These are phyloP conservation scores for Tolypocladium guangdongense DNA, from an alignment of 2,329 filamentous ascomycete genomes.

Conservation along the genomic window DNA sequence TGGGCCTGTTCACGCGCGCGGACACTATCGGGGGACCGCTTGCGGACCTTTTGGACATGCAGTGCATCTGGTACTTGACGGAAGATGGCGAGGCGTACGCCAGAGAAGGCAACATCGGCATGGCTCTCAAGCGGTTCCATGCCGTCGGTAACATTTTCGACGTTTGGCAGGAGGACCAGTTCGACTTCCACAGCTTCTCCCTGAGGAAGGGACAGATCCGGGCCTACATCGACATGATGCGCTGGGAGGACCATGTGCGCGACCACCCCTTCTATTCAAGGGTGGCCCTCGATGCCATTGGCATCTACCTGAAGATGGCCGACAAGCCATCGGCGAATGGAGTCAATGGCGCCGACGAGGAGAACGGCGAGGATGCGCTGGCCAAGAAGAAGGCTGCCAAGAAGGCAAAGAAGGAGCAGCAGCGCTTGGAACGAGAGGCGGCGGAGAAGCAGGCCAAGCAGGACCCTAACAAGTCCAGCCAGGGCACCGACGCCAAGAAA, in stretches of 20 bases:
- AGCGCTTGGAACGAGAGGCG: slow-evolving; percentile 59
- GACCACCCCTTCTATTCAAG: slow-evolving; percentile 90
- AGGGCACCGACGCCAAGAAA: slow-evolving; percentile 64
- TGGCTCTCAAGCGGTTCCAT: slow-evolving; percentile 88
- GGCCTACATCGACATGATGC: slow-evolving; percentile 90
- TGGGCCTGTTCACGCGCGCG: slow-evolving; percentile 88
- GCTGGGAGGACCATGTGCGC: slow-evolving; percentile 85
- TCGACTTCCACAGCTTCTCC: slow-evolving; percentile 97
- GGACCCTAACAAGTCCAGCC: slow-evolving; percentile 68
- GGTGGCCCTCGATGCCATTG: slow-evolving; percentile 70
- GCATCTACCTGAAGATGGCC: slow-evolving; percentile 67
- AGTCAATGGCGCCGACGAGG: slow-evolving; percentile 43
- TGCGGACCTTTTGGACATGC: slow-evolving; percentile 92
- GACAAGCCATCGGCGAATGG: slow-evolving; percentile 63
- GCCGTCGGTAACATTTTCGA: slow-evolving; percentile 88
- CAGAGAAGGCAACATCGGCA: slow-evolving; percentile 68
- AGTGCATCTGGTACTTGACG: slow-evolving; percentile 93
- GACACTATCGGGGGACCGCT: slow-evolving; percentile 82
- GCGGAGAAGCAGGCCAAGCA: slow-evolving; percentile 68
- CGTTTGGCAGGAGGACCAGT: slow-evolving; percentile 95
- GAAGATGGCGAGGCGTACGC: slow-evolving; percentile 89
- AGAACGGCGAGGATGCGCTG: slow-evolving; percentile 42
- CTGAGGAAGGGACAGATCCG: slow-evolving; percentile 93
- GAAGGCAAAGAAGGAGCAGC: slow-evolving; percentile 72
- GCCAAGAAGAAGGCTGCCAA: slow-evolving; percentile 82